Evolutionary conservation across 108 stramenopile species (phyloP).

Genomic region (Cylindrotheca fusiformis): DNA sequence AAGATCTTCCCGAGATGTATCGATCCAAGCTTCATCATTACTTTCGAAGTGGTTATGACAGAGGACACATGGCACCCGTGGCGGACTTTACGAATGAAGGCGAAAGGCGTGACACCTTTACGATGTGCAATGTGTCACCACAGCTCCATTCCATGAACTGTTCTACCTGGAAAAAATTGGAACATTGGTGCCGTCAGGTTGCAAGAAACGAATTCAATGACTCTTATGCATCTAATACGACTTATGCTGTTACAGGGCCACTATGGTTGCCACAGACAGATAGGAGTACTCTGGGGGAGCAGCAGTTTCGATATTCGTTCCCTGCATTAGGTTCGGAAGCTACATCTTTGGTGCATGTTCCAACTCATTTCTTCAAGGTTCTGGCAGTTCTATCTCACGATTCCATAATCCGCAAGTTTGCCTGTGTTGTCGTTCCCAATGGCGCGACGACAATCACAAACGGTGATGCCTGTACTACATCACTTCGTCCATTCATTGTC

Average conservation of each 20-base stretch:
- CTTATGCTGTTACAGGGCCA: slow-evolving; percentile 70
- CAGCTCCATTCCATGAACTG: slow-evolving; percentile 60
- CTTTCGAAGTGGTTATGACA: slow-evolving; percentile 61
- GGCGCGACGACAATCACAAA: slow-evolving; percentile 13
- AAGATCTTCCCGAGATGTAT: slow-evolving; percentile 31
- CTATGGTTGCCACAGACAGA: slow-evolving; percentile 59
- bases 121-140: slow-evolving; percentile 57
- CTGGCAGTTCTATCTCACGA: slow-evolving; percentile 25
- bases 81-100: slow-evolving; percentile 40
- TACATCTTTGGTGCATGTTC: slow-evolving; percentile 53
- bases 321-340: slow-evolving; percentile 55
- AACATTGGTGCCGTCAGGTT: slow-evolving; percentile 46
- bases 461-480: too few relatives aligned
- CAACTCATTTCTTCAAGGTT: slow-evolving; percentile 83
- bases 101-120: slow-evolving; percentile 43
- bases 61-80: slow-evolving; percentile 73
- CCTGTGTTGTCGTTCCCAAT: slow-evolving; percentile 78
- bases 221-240: slow-evolving; percentile 7
- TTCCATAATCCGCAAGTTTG: slow-evolving; percentile 40
- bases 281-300: not conserved
- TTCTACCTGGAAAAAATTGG: slow-evolving; percentile 52
- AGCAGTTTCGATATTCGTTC: slow-evolving; percentile 44
- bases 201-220: not conserved
- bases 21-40: slow-evolving; percentile 58
- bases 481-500: slow-evolving; percentile 41